A percentile compares a stretch with the other conserved stretches of the same genome.
These are phyloP conservation scores for Globisporangium radiosum DNA, from an alignment of 352 stramenopile species.

Conservation along the genomic window DNA sequence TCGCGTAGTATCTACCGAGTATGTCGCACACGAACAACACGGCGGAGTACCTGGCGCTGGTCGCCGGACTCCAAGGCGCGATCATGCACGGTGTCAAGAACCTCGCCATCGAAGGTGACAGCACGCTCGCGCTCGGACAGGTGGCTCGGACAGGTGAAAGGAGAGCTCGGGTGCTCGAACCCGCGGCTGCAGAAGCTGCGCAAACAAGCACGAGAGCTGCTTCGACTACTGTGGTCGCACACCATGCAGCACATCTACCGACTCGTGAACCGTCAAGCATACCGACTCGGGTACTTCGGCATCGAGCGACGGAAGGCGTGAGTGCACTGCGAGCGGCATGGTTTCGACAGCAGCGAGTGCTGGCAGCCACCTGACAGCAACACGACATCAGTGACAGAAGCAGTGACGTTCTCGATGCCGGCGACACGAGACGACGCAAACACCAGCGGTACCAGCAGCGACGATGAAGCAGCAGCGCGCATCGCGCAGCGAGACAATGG, in stretches of 20 bases:
- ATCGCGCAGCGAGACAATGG: conserved; percentile 1
- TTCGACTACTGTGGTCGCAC: background rate
- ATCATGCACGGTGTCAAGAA: background rate
- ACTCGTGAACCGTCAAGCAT: conserved; percentile 6
- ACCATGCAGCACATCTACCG: conserved; percentile 9
- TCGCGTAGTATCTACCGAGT: no score
- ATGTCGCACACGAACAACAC: no score
- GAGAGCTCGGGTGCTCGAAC: conserved; percentile 9
- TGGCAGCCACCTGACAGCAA: no score
- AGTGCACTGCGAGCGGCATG: background rate
- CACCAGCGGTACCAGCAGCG: background rate
- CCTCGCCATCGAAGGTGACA: conserved; percentile 7
- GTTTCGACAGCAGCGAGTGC: background rate
- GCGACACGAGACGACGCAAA: no score
- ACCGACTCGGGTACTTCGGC: conserved; percentile 11
- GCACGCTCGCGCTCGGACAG: conserved; percentile 4
- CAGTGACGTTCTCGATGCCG: no score
- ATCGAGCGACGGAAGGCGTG: conserved; percentile 2
- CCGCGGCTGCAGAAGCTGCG: conserved; percentile 6
- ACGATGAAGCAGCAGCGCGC: background rate
- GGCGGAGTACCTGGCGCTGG: no score
- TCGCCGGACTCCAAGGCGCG: no score
- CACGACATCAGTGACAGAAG: no score
- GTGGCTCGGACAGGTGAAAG: conserved; percentile 5
- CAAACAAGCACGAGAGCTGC: background rate